A percentile compares a stretch with the other conserved stretches of the same genome.
phyloP scores from a whole-genome alignment of 768 basidiomycete genomes.

The Phanerodontia chrysosporium region DNA sequence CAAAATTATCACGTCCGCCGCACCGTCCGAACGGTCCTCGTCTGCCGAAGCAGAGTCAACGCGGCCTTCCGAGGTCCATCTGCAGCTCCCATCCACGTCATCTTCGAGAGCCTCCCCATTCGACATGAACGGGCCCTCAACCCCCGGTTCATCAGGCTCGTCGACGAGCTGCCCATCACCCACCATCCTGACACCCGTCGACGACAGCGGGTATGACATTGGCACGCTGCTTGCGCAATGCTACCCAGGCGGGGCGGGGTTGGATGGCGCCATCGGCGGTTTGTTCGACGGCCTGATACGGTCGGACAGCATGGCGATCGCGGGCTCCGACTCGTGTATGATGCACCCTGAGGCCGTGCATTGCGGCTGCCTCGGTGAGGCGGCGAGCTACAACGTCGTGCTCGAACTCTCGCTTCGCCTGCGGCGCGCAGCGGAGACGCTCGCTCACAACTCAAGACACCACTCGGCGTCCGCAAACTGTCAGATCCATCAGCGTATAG shows the following conservation, averaged over 20 bases:
- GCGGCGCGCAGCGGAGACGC: constrained; percentile 51
- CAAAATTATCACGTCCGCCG: not conserved
- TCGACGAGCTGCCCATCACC: constrained; percentile 19
- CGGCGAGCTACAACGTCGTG: constrained; percentile 49
- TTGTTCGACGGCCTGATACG: constrained; percentile 22
- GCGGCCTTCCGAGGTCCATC: not conserved
- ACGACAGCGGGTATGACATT: constrained; percentile 20
- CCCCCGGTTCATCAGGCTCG: constrained; percentile 10
- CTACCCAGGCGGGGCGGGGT: constrained; percentile 1
- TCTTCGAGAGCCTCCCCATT: constrained; percentile 10
- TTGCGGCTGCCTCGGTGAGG: constrained; percentile 57
- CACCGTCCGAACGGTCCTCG: constrained; percentile 4
- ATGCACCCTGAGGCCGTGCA: constrained; percentile 23
- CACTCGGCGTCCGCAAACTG: constrained; percentile 26
- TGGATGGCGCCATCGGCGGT: constrained; percentile 19
- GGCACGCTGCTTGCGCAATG: constrained; percentile 19
- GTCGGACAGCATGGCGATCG: constrained; percentile 6
- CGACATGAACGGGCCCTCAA: constrained; percentile 4
- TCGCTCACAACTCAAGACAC: constrained; percentile 44
- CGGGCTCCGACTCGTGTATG: not conserved
- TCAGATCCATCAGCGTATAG: constrained; percentile 40
- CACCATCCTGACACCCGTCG: constrained; percentile 16
- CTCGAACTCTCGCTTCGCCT: constrained; percentile 64
- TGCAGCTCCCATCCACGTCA: constrained; percentile 11
- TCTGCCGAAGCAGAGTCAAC: constrained; percentile 6